phyloP scores from a whole-genome alignment of 1,139 yeast species.

The Groenewaldozyma auringiensis region DNA sequence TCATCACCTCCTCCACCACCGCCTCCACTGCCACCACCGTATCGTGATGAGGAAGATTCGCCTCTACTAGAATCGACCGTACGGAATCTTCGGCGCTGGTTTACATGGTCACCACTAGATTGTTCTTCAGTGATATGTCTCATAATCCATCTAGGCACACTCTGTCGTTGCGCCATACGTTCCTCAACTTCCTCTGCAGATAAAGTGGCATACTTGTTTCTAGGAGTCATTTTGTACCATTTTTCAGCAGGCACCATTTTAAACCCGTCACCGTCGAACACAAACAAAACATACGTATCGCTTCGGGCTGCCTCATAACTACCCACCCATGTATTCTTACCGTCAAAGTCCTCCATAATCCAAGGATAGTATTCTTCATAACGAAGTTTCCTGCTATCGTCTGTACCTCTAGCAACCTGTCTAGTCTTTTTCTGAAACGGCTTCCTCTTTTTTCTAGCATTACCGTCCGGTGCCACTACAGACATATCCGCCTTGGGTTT shows the following conservation, averaged over 20 bases:
- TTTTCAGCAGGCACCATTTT: slow-evolving; percentile 93
- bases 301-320: slow-evolving; percentile 91
- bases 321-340: slow-evolving; percentile 90
- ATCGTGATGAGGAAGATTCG: slow-evolving; percentile 7
- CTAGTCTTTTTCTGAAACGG: slow-evolving; percentile 73
- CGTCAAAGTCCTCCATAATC: slow-evolving; percentile 96
- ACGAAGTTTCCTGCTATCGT: slow-evolving; percentile 69
- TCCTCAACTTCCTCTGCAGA: slow-evolving; percentile 96
- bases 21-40: slow-evolving; percentile 10
- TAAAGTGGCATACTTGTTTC: slow-evolving; percentile 87
- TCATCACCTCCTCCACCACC: slow-evolving; percentile 54
- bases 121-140: slow-evolving; percentile 69
- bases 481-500: slow-evolving; percentile 43
- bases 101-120: slow-evolving; percentile 16
- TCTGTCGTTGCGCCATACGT: slow-evolving; percentile 70
- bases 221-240: slow-evolving; percentile 85
- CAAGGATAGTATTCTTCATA: slow-evolving; percentile 97
- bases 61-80: slow-evolving; percentile 50
- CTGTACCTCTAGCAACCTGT: slow-evolving; percentile 74
- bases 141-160: slow-evolving; percentile 95
- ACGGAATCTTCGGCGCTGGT: slow-evolving; percentile 36
- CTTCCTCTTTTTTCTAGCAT: slow-evolving; percentile 64
- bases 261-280: slow-evolving; percentile 81
- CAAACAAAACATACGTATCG: slow-evolving; percentile 77
- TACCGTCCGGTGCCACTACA: slow-evolving; percentile 86